These are phyloP conservation scores for Phytophthora aleatoria DNA, from an alignment of 352 stramenopile species.

Conservation along the genomic window DNA sequence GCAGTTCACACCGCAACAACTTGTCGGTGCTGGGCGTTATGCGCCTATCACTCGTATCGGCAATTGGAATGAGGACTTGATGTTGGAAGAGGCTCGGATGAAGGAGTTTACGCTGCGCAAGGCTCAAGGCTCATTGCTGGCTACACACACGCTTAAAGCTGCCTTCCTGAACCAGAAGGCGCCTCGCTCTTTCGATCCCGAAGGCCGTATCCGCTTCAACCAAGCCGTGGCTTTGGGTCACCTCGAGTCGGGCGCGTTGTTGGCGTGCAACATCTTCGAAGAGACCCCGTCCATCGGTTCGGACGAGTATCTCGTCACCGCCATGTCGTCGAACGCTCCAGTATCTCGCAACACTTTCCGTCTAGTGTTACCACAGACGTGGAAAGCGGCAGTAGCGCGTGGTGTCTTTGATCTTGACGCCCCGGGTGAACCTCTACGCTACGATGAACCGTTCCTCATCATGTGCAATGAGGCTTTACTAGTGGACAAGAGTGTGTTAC, in stretches of 20 bases:
- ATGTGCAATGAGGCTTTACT: slow-evolving; percentile 82
- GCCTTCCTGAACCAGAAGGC: slow-evolving; percentile 75
- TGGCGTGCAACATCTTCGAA: slow-evolving; percentile 84
- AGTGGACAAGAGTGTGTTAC: slow-evolving; percentile 72
- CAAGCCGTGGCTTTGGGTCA: slow-evolving; percentile 64
- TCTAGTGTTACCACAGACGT: slow-evolving; percentile 58
- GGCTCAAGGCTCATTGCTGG: slow-evolving; percentile 77
- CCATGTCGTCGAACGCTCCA: slow-evolving; percentile 19
- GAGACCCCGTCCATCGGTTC: slow-evolving; percentile 83
- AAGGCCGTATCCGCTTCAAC: slow-evolving; percentile 52
- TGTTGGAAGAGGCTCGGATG: slow-evolving; percentile 87
- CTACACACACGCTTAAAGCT: slow-evolving; percentile 79
- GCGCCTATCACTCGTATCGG: slow-evolving; percentile 80
- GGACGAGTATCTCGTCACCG: slow-evolving; percentile 69
- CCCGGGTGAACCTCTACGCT: slow-evolving; percentile 49
- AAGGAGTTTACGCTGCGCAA: slow-evolving; percentile 86
- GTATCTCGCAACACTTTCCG: slow-evolving; percentile 74
- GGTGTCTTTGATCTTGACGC: slow-evolving; percentile 26
- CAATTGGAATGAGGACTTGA: slow-evolving; percentile 92
- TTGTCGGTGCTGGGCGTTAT: slow-evolving; percentile 84
- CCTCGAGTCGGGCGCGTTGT: slow-evolving; percentile 47
- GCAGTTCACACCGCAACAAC: slow-evolving; percentile 92
- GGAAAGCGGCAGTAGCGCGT: slow-evolving; percentile 32
- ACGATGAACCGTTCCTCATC: slow-evolving; percentile 84
- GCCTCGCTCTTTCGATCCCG: slow-evolving; percentile 53